phyloP scores from a whole-genome alignment of 2,329 filamentous ascomycete genomes.

The Trichophyton equinum region DNA sequence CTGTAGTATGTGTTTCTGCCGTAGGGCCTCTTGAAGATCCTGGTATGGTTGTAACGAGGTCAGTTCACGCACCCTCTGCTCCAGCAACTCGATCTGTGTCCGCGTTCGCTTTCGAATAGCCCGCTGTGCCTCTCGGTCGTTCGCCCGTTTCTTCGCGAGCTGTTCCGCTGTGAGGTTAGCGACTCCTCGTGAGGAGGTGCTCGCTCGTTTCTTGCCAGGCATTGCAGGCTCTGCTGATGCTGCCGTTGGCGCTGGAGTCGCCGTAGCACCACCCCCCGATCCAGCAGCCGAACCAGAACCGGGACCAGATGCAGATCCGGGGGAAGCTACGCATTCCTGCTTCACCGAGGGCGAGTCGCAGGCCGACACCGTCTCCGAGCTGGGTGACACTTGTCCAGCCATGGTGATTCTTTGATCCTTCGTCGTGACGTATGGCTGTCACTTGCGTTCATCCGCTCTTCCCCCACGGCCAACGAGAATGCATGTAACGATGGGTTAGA shows the following conservation, averaged over 20 bases:
- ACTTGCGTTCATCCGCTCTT: not conserved
- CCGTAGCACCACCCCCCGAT: not conserved
- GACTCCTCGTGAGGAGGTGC: conserved; percentile 53
- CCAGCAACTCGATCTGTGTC: conserved; percentile 62
- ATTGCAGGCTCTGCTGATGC: not conserved
- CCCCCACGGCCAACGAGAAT: not conserved
- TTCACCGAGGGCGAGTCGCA: not conserved
- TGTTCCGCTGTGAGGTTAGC: conserved; percentile 80
- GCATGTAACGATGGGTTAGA: not conserved
- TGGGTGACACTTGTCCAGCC: not conserved
- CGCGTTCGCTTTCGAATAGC: conserved; percentile 74
- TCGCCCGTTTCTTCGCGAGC: conserved; percentile 77
- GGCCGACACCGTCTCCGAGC: not conserved
- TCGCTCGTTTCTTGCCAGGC: conserved; percentile 9
- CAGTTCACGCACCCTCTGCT: conserved; percentile 60
- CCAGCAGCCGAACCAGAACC: not conserved
- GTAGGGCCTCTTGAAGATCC: conserved; percentile 63
- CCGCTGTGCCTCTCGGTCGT: conserved; percentile 77
- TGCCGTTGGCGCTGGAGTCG: not conserved
- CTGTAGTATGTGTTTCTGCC: conserved; percentile 64
- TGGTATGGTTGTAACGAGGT: conserved; percentile 71
- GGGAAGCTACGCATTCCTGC: not conserved
- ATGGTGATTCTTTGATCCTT: not conserved
- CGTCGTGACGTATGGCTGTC: not conserved
- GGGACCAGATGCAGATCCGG: not conserved